Evolutionary conservation across 2,329 filamentous ascomycete species (phyloP), one percentile per base, ranked within the genome.

Genomic region (Apiospora saccharicola): DNA sequence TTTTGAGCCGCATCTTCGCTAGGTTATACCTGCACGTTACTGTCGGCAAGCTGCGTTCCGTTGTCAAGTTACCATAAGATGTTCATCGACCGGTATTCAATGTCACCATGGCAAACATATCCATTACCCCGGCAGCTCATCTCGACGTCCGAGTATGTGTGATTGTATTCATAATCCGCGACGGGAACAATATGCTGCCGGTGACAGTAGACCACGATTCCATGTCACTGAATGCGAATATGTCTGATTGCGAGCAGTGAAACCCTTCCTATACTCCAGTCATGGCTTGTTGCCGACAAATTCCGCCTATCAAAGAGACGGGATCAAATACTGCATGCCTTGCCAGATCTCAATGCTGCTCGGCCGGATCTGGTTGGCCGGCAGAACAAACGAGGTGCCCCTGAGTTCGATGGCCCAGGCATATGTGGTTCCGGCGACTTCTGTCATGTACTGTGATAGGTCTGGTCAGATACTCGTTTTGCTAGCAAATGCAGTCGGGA

Each of bases 391-490:
- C 12, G 78, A 78, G 8, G 76, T 79, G 37, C 80, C 79, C 68
- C 79, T 75, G n/a, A 81, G 75, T 70, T 81, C 79, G 30, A 81
- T 79, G 2, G 78, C 78, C 78, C 72, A 81, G 74, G 77, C 77
- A 26, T 76, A 76, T 30, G 79, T 76, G 10, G 78, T 76, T 41
- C 71, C 69, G 12, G 77, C 75, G 14, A 79, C 73, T 51, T 79
- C 79, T 2, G 78, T 80, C 47, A 81, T 74, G 61, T 80, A 81
- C 57, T 64, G 57, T 41, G 14, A n/a, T 22, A 64, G 19, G 19
- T 64, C 10, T 37, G 19, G 67, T 81, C 79, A 43, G 67, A 53
- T 4, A 30, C 53, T 26, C 37, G 43, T 8, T 64, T 41, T 22
- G 1, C 30, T 37, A 22, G 19, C 10, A 64, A 13, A 6, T 24